These are phyloP conservation scores for Haematococcus lacustris DNA, from an alignment of 139 green algal species.

Conservation along the genomic window DNA sequence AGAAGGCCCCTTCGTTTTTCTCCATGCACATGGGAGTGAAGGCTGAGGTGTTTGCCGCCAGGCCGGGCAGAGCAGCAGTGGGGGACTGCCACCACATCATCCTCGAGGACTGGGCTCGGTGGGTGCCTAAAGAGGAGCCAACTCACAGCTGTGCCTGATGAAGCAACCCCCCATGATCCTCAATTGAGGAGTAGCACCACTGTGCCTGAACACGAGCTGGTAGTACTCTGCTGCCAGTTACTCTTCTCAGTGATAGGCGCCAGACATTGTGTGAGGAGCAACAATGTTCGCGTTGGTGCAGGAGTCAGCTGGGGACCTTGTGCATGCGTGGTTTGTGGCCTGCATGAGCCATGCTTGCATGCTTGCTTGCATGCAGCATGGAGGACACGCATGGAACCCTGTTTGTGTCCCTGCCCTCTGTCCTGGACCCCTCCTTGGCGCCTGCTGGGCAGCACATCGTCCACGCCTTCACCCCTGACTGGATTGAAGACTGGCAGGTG, in stretches of 20 bases:
- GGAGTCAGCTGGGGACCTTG: background rate
- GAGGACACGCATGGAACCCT: slow-evolving; percentile 59
- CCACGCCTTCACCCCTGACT: slow-evolving; percentile 92
- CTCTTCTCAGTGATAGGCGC: background rate
- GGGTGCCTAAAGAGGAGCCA: background rate
- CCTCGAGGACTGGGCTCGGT: slow-evolving; percentile 80
- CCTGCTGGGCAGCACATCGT: slow-evolving; percentile 79
- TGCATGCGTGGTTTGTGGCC: background rate
- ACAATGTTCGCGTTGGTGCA: background rate
- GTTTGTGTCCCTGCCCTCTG: slow-evolving; percentile 89
- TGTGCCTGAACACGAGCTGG: background rate
- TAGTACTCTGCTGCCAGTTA: background rate
- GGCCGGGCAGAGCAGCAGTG: background rate
- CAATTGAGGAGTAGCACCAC: background rate
- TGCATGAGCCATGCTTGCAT: no score
- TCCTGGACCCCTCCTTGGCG: slow-evolving; percentile 84
- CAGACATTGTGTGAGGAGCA: background rate
- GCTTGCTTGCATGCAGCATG: slow-evolving; percentile 7
- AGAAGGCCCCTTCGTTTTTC: slow-evolving; percentile 90
- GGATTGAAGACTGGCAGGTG: slow-evolving; percentile 81
- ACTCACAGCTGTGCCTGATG: background rate
- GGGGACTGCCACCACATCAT: slow-evolving; percentile 88
- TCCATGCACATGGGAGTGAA: slow-evolving; percentile 85
- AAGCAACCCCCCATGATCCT: background rate
- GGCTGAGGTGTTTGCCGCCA: slow-evolving; percentile 54